Conservation (phyloP, 176 grass and related monocot genomes). For the Musa itinerans region DNA sequence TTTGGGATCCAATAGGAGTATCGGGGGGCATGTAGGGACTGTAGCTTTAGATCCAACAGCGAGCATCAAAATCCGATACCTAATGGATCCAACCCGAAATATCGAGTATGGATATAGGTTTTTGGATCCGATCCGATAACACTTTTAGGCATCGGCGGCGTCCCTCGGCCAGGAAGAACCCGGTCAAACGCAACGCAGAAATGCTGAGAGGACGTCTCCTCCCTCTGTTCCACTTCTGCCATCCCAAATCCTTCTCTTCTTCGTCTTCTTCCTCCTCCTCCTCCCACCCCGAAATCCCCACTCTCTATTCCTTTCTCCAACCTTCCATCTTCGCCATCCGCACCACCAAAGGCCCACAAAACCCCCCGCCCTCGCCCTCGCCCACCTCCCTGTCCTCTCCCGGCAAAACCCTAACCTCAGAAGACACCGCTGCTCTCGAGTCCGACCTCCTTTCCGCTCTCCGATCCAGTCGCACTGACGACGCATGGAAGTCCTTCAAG, state of each 20-base stretch:
- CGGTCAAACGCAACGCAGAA: background rate
- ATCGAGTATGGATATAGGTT: no score
- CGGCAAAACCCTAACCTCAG: constrained; percentile 15
- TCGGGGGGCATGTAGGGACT: no score
- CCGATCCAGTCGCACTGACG: constrained; percentile 35
- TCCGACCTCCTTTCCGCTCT: constrained; percentile 41
- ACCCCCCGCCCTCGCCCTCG: background rate
- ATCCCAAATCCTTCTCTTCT: background rate
- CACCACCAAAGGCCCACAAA: constrained; percentile 27
- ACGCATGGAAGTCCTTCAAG: constrained; percentile 83
- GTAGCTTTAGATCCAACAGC: no score
- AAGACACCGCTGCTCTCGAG: constrained; percentile 37
- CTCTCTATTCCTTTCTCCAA: constrained; percentile 88
- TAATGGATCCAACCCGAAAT: no score
- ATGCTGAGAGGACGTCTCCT: background rate
- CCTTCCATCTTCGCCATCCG: constrained; percentile 65
- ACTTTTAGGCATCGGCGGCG: no score
- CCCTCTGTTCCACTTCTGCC: background rate
- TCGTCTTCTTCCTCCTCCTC: constrained; percentile 10
- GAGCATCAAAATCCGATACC: no score
- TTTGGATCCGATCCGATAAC: no score
- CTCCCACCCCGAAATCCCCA: constrained; percentile 44
- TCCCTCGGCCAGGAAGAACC: background rate
- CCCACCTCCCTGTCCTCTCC: constrained; percentile 9
- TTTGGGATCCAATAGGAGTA: no score